Percentiles rank a stretch among this genome's conserved stretches.
Conservation (phyloP, 2,329 filamentous ascomycete genomes). For the Fusarium austroafricanum region DNA sequence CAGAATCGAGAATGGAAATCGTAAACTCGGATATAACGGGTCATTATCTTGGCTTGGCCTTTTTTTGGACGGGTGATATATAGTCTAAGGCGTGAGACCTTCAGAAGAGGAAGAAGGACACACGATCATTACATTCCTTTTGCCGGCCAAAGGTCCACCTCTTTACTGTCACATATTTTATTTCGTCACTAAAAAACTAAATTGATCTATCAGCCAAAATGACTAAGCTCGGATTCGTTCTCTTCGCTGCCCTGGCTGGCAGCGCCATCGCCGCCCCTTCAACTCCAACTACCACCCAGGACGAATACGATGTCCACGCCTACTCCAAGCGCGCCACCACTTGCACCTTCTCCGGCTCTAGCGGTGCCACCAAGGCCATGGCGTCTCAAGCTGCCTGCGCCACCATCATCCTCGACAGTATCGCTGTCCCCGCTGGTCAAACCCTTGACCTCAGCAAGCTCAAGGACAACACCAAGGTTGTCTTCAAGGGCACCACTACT, state of each 20-base stretch:
- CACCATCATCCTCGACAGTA: conserved; percentile 31
- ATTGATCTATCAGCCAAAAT: conserved; percentile 9
- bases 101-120: not conserved
- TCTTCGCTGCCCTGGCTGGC: conserved; percentile 37
- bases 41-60: not conserved
- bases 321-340: conserved; percentile 30
- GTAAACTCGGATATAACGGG: conserved; percentile 9
- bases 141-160: conserved; percentile 30
- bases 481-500: conserved; percentile 41
- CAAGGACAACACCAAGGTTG: conserved; percentile 37
- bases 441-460: conserved; percentile 41
- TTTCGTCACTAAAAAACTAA: not conserved
- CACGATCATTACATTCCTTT: conserved; percentile 22
- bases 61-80: not conserved
- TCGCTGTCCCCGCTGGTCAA: conserved; percentile 34
- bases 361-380: conserved; percentile 31
- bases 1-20: not conserved
- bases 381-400: conserved; percentile 30
- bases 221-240: conserved; percentile 23
- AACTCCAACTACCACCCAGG: not conserved
- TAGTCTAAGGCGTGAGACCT: not conserved
- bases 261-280: conserved; percentile 31
- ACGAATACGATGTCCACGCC: conserved; percentile 19
- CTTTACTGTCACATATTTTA: conserved; percentile 9
- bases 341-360: conserved; percentile 39